phyloP scores from a whole-genome alignment of 768 basidiomycete species.

The Lactifluus subvellereus region DNA sequence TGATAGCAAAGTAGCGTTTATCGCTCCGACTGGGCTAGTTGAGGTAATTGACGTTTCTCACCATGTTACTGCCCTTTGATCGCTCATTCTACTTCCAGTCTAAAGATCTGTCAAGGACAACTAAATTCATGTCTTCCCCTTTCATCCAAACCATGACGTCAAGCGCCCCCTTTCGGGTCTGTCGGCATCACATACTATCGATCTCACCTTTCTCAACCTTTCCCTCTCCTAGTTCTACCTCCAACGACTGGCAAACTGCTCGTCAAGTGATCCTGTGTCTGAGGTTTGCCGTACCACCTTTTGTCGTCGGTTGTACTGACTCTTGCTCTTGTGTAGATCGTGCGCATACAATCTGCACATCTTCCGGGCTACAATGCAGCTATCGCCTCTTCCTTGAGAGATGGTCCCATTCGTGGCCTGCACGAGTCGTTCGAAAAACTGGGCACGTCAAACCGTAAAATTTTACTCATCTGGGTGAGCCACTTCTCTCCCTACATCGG shows the following conservation, averaged over 20 bases:
- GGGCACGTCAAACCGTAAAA: constrained; percentile 42
- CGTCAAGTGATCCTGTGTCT: constrained; percentile 28
- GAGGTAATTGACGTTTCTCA: constrained; percentile 38
- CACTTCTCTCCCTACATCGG: not conserved
- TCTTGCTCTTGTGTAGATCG: constrained; percentile 41
- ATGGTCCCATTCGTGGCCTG: constrained; percentile 66
- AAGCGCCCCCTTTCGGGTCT: constrained; percentile 54
- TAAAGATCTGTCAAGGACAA: constrained; percentile 62
- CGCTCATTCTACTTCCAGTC: constrained; percentile 34
- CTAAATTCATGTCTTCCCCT: constrained; percentile 74
- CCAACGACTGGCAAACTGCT: constrained; percentile 31
- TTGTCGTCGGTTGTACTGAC: not conserved
- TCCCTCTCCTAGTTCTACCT: constrained; percentile 30
- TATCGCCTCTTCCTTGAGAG: constrained; percentile 67
- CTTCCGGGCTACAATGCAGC: constrained; percentile 70
- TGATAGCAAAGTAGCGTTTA: constrained; percentile 54
- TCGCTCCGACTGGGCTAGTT: constrained; percentile 66
- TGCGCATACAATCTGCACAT: constrained; percentile 73
- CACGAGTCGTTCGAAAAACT: constrained; percentile 46
- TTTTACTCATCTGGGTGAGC: constrained; percentile 62
- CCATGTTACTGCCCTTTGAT: not conserved
- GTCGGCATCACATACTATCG: constrained; percentile 23
- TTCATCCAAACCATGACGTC: constrained; percentile 62
- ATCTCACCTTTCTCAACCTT: not conserved
- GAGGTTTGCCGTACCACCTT: constrained; percentile 25